Conservation (phyloP, 2,329 filamentous ascomycete species). For the Epichloe glyceriae region DNA sequence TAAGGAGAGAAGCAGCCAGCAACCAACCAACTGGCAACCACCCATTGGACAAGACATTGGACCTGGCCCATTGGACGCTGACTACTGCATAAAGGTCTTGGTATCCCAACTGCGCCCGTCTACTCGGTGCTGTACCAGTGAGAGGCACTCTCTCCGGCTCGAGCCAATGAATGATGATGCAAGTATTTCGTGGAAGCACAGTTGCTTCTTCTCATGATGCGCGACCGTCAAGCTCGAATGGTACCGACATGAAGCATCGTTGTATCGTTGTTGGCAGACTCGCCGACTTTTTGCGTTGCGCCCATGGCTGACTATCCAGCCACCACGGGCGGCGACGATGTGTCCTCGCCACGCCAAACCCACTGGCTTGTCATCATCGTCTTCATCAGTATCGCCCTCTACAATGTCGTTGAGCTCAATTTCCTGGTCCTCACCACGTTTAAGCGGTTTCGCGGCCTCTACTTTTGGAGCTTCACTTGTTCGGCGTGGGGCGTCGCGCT, state of each 20-base stretch:
- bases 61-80: too few species aligned
- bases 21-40: too few species aligned
- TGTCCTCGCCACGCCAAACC: background rate
- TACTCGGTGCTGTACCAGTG: too few species aligned
- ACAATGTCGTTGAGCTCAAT: constrained; percentile 17
- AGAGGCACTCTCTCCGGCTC: too few species aligned
- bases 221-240: background rate
- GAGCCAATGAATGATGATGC: too few species aligned
- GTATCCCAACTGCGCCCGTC: too few species aligned
- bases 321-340: background rate
- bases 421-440: constrained; percentile 17
- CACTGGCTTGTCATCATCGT: constrained; percentile 8
- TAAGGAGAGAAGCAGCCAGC: too few species aligned
- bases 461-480: constrained; percentile 20
- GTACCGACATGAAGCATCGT: background rate
- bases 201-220: background rate
- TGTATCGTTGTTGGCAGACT: background rate
- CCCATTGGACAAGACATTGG: too few species aligned
- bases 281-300: background rate
- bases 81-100: too few species aligned
- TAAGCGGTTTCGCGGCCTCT: constrained; percentile 14
- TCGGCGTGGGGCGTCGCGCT: constrained; percentile 16
- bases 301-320: background rate
- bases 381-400: constrained; percentile 14
- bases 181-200: background rate